A percentile compares a stretch with the other conserved stretches of the same genome.
Evolutionary conservation across 345 rosid species (phyloP).

Genomic region (Anastatica hierochuntica): DNA sequence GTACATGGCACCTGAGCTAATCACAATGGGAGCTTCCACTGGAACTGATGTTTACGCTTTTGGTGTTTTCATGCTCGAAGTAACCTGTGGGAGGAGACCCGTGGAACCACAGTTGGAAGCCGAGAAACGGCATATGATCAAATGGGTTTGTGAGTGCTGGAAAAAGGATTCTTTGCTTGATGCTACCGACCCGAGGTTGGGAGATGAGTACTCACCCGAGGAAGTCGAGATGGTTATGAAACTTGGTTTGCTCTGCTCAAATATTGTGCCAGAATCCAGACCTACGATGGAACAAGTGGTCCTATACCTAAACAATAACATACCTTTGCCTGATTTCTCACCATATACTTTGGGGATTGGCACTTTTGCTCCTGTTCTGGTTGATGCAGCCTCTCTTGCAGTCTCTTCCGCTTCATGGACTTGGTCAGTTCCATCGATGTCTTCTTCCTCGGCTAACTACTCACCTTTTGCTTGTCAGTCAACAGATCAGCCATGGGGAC

Average conservation of each 20-base stretch:
- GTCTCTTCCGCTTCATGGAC: conserved; percentile 21
- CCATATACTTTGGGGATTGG: conserved; percentile 25
- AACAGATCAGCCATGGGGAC: conserved; percentile 23
- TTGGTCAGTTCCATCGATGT: conserved; percentile 12
- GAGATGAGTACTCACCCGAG: conserved; percentile 16
- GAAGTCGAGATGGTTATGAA: conserved; percentile 44
- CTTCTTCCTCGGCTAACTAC: conserved; percentile 14
- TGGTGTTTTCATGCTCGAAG: conserved; percentile 35
- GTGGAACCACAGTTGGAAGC: conserved; percentile 35
- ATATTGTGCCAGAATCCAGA: conserved; percentile 24
- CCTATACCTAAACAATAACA: conserved; percentile 21
- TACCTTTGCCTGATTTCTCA: conserved; percentile 25
- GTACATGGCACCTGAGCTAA: conserved; percentile 38
- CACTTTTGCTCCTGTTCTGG: conserved; percentile 26
- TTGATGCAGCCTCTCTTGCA: conserved; percentile 17
- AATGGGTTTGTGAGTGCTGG: conserved; percentile 34
- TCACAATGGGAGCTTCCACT: conserved; percentile 28
- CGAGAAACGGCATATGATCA: conserved; percentile 29
- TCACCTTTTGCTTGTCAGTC: conserved; percentile 12
- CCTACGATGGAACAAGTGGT: conserved; percentile 41
- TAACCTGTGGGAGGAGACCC: conserved; percentile 48
- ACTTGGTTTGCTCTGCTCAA: conserved; percentile 38
- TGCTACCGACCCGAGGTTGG: conserved; percentile 30
- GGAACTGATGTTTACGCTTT: conserved; percentile 36
- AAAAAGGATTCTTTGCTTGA: conserved; percentile 27